Percentiles rank a stretch among this genome's conserved stretches.
phyloP scores from a whole-genome alignment of 2,329 filamentous ascomycete species.

The Neoarthrinium moseri region DNA sequence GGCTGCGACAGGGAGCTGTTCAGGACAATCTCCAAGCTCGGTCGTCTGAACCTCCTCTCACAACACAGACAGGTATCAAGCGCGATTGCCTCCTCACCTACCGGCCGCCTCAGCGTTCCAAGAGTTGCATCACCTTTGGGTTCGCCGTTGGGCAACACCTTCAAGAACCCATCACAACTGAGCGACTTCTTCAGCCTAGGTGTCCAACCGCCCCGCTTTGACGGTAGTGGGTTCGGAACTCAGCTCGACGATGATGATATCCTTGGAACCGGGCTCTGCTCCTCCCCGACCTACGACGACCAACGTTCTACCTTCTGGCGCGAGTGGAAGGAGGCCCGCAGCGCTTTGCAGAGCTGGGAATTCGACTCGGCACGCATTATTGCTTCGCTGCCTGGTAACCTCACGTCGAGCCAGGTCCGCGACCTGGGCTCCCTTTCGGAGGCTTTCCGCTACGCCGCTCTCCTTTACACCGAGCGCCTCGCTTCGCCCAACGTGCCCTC shows the following conservation, averaged over 20 bases:
- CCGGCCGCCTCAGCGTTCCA: slow-evolving; percentile 24
- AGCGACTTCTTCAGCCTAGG: slow-evolving; percentile 52
- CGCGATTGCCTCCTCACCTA: slow-evolving; percentile 22
- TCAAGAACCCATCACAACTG: slow-evolving; percentile 36
- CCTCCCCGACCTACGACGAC: slow-evolving; percentile 53
- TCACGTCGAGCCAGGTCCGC: slow-evolving; percentile 61
- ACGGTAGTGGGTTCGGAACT: slow-evolving; percentile 65
- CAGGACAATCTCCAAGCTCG: slow-evolving; percentile 79
- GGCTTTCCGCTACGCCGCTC: slow-evolving; percentile 83
- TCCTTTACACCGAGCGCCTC: slow-evolving; percentile 87
- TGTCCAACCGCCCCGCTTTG: slow-evolving; percentile 51
- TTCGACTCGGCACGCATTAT: slow-evolving; percentile 59
- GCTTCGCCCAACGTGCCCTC: slow-evolving; percentile 74
- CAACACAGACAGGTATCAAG: slow-evolving; percentile 61
- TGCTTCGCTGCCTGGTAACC: slow-evolving; percentile 46
- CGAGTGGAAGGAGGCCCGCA: slow-evolving; percentile 80
- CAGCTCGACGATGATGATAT: slow-evolving; percentile 56
- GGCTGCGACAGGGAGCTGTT: slow-evolving; percentile 87
- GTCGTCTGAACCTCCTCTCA: slow-evolving; percentile 79
- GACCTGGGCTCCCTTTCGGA: slow-evolving; percentile 84
- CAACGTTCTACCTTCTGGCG: slow-evolving; percentile 71
- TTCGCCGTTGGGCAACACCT: slow-evolving; percentile 41
- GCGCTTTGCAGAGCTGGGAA: slow-evolving; percentile 77
- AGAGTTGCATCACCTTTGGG: slow-evolving; percentile 34
- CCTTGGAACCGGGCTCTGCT: slow-evolving; percentile 37